Percentiles rank a stretch among this genome's conserved stretches.
Conservation (phyloP, 306 rosid species). For the Pueraria montana region DNA sequence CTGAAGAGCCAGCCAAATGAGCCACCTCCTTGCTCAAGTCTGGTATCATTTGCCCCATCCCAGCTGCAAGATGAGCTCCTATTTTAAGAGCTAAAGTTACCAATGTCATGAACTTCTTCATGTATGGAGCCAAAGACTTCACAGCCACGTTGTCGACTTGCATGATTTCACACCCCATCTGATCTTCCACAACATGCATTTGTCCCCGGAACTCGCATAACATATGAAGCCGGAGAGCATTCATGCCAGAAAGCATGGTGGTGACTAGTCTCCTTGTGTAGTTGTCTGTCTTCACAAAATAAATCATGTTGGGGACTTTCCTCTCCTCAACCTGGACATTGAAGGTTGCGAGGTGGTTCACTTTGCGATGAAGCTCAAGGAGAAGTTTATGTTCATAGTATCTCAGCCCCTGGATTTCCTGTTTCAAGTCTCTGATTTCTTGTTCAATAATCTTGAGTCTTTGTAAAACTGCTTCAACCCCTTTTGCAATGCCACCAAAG, state of each 20-base stretch:
- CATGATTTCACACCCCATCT: conserved; percentile 91
- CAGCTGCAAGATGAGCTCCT: conserved; percentile 96
- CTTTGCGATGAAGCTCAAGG: conserved; percentile 81
- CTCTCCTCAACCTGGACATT: conserved; percentile 92
- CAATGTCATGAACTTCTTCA: conserved; percentile 87
- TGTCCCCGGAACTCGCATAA: conserved; percentile 85
- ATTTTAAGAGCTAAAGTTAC: conserved; percentile 90
- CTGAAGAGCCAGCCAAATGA: conserved; percentile 79
- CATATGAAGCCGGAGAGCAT: conserved; percentile 91
- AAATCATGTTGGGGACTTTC: conserved; percentile 94
- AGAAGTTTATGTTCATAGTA: conserved; percentile 92
- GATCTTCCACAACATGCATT: conserved; percentile 96
- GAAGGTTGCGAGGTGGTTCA: conserved; percentile 83
- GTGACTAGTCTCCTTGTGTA: conserved; percentile 88
- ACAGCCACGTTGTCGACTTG: conserved; percentile 86
- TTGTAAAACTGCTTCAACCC: conserved; percentile 89
- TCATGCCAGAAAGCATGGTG: conserved; percentile 83
- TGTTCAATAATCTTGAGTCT: conserved; percentile 94
- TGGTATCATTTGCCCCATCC: conserved; percentile 96
- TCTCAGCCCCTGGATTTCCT: conserved; percentile 94
- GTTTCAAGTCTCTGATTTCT: conserved; percentile 95
- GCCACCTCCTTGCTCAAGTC: conserved; percentile 94
- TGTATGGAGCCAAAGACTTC: conserved; percentile 85
- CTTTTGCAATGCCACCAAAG: conserved; percentile 94
- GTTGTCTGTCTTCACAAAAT: conserved; percentile 85